Percentiles rank a stretch among this genome's conserved stretches.
phyloP scores from a whole-genome alignment of 768 basidiomycete genomes.

The Boletus rex-veris region DNA sequence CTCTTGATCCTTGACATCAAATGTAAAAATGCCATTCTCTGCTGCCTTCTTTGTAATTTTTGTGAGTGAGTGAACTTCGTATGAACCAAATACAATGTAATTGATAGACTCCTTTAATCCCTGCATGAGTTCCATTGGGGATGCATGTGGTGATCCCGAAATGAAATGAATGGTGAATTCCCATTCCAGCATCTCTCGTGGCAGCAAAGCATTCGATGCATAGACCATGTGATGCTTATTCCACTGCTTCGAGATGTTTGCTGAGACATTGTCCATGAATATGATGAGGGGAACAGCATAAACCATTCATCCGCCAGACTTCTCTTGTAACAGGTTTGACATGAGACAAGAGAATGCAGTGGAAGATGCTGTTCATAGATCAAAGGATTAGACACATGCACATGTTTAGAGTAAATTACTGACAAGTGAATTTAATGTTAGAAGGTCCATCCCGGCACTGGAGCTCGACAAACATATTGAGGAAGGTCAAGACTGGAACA shows the following conservation, averaged over 20 bases:
- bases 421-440: too few relatives aligned
- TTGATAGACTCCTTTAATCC: conserved; percentile 27
- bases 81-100: conserved; percentile 5
- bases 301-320: conserved; percentile 20
- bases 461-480: conserved; percentile 12
- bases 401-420: too few relatives aligned
- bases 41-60: conserved; percentile 1
- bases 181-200: conserved; percentile 29
- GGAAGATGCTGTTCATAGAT: conserved; percentile 2
- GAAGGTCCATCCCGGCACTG: background rate
- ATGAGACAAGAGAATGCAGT: conserved; percentile 4
- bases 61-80: background rate
- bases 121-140: conserved; percentile 33
- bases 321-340: conserved; percentile 19
- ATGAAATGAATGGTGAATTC: conserved; percentile 31
- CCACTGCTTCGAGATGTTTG: conserved; percentile 37
- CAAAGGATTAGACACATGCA: too few relatives aligned
- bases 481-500: conserved; percentile 5
- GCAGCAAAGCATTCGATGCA: conserved; percentile 31
- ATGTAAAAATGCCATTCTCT: conserved; percentile 2
- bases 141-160: conserved; percentile 32
- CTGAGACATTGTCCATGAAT: conserved; percentile 37
- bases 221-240: conserved; percentile 36
- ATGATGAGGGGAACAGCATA: conserved; percentile 26
- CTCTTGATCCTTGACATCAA: conserved; percentile 20